Base-by-base conservation (phyloP, 208 protist species). In the Leishmania lainsoni region DNA sequence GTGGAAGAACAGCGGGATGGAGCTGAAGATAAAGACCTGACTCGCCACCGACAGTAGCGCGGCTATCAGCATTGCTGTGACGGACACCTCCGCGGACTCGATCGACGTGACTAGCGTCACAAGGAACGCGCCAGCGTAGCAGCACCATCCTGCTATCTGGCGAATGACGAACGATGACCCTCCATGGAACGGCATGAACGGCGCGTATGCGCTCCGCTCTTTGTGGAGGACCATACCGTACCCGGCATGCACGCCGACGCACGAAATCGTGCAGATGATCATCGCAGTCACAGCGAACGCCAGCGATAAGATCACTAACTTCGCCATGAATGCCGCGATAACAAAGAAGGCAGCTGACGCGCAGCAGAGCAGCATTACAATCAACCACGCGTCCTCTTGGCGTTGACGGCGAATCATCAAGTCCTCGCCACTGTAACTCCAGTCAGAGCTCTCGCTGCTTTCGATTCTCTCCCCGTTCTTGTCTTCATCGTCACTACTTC, bases 121-220 rank as follows among this genome's bases (percentile, higher is more conserved):
- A 20, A 97, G 78, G 48, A 94, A 81, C 20, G 78, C 77, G 45
- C 42, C 75, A 8, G 91, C 35, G 75, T 90, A 97, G 83, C 87
- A 90, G 56, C 76, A 72, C 92, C 93, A 95, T 48, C 91, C 93
- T 0, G 81, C 78, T 48, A 91, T 86, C 79, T 97, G 93, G 51
- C 89, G 81, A 6, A 84, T 73, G 56, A 95, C 84, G 76, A 93
- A 97, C 16, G 84, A 81, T 56, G 86, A 71, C 4, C 92, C 93
- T 42, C 93, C 93, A 63, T 85, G 80, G 87, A 97, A 97, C 22
- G 92, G 93, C 91, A 95, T 95, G 70, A 95, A 95, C 35, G 86
- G 79, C 39, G 80, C 76, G 80, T 91, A 97, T 20, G 35, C 66
- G 69, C 86, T 82, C 49, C 79, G 85, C 35, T 80, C 14, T 26